phyloP scores from a whole-genome alignment of 306 rosid genomes.

The Trifolium fragiferum region DNA sequence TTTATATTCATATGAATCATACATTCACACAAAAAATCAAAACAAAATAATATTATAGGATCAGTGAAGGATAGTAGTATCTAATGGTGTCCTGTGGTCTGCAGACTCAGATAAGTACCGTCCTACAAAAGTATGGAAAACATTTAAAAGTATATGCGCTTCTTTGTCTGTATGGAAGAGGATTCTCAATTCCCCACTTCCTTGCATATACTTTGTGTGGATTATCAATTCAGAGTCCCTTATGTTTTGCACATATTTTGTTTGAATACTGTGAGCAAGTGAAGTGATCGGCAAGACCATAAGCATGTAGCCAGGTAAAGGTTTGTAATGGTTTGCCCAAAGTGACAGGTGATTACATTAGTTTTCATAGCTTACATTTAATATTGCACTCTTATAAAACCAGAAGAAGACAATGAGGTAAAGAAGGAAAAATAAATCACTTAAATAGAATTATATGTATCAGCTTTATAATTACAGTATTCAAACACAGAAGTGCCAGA shows the following conservation, averaged over 20 bases:
- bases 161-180: conserved; percentile 28
- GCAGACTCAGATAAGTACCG: not conserved
- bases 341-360: conserved; percentile 20
- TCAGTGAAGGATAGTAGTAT: conserved; percentile 1
- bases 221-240: conserved; percentile 8
- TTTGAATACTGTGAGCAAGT: conserved; percentile 26
- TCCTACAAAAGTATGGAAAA: conserved; percentile 17
- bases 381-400: conserved; percentile 25
- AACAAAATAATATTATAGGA: not conserved
- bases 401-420: conserved; percentile 21
- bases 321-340: not conserved
- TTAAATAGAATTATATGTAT: conserved; percentile 6
- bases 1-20: not conserved
- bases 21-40: not conserved
- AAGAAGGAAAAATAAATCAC: conserved; percentile 12
- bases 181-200: conserved; percentile 15
- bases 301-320: conserved; percentile 23
- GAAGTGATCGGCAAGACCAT: conserved; percentile 32
- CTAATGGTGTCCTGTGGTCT: conserved; percentile 13
- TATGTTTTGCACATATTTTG: conserved; percentile 7
- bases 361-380: conserved; percentile 19
- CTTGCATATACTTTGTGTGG: conserved; percentile 22
- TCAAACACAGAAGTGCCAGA: conserved; percentile 29
- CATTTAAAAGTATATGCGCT: not conserved
- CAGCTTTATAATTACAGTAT: conserved; percentile 25